Evolutionary conservation across 306 rosid species (phyloP), one percentile per base, ranked within the genome.

Genomic region (Hippophae gyantsensis): DNA sequence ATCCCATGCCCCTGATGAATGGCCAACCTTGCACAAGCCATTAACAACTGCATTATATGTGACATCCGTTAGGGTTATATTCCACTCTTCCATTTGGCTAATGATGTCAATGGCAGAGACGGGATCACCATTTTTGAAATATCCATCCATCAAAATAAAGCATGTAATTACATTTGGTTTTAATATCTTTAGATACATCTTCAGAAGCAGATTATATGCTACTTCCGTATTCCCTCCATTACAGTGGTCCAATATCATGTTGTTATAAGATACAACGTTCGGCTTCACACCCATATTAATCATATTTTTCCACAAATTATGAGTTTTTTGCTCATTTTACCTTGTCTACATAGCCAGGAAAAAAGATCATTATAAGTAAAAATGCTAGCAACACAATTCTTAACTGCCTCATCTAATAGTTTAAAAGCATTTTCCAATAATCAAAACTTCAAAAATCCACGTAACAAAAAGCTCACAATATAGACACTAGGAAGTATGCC

Each of bases 21-120:
- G 84, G 51, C 95, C 87, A 74, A 52, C 79, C 78, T 78, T 89
- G 79, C 97, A 78, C 82, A 89, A 69, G 66, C 93, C 95, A 67
- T 68, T 76, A 66, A 89, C 71, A 52, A 80, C 45, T 42, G 71
- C 69, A 71, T 72, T 76, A 48, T 43, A 68, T 57, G 83, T 80
- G 80, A 58, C 47, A 47, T 66, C 82, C 6, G 80, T 52, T n/a
- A 86, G 93, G 18, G 56, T 63, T 74, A 81, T 58, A 63, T 82
- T 75, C 44, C 65, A 84, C 64, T 73, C 77, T 60, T 14, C 63
- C 97, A 89, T 86, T 65, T 70, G 76, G 54, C 73, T 76, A 72
- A 78, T 76, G 72, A 86, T 55, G 55, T 67, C 56, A 53, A 76
- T 56, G 49, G 82, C 95, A 42, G 43, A 45, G 46, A 74, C 54